phyloP scores from a whole-genome alignment of 108 stramenopile genomes.

The Cyclotella choctawhatcheeana region DNA sequence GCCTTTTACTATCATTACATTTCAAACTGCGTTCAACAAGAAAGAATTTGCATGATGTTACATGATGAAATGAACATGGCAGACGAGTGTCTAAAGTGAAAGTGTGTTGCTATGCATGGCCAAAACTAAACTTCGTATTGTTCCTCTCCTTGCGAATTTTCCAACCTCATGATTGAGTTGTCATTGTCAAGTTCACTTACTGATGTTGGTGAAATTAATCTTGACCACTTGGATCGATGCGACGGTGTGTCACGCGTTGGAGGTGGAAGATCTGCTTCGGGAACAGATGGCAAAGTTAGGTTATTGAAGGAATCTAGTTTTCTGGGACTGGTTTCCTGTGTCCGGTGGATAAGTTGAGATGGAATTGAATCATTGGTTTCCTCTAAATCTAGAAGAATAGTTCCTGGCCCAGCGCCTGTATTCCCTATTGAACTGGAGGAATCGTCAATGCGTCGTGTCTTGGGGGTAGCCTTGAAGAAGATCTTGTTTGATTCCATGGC shows the following conservation, averaged over 20 bases:
- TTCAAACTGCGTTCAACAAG: too few relatives aligned
- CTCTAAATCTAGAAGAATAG: too few relatives aligned
- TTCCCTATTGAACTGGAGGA: too few relatives aligned
- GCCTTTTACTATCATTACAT: too few relatives aligned
- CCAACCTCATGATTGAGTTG: neutral
- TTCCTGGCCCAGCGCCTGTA: too few relatives aligned
- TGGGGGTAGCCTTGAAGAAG: conserved; percentile 31
- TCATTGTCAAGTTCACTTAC: neutral
- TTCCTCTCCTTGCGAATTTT: conserved; percentile 1
- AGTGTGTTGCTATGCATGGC: too few relatives aligned
- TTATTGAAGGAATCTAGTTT: neutral
- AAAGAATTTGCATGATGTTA: too few relatives aligned
- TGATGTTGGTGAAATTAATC: conserved; percentile 8
- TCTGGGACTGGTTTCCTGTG: neutral
- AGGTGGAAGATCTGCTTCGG: conserved; percentile 12
- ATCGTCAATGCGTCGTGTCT: neutral
- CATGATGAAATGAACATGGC: too few relatives aligned
- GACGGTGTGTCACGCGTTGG: conserved; percentile 7
- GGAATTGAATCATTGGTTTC: too few relatives aligned
- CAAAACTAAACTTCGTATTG: conserved; percentile 13
- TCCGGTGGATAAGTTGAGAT: too few relatives aligned
- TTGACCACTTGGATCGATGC: neutral
- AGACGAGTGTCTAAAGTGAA: too few relatives aligned
- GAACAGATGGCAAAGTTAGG: neutral
- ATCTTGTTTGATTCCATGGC: conserved; percentile 41